Percentiles rank a stretch among this genome's conserved stretches.
These are phyloP conservation scores for Spongiforma sp. DNA, from an alignment of 1,284 basidiomycete genomes.

Conservation along the genomic window DNA sequence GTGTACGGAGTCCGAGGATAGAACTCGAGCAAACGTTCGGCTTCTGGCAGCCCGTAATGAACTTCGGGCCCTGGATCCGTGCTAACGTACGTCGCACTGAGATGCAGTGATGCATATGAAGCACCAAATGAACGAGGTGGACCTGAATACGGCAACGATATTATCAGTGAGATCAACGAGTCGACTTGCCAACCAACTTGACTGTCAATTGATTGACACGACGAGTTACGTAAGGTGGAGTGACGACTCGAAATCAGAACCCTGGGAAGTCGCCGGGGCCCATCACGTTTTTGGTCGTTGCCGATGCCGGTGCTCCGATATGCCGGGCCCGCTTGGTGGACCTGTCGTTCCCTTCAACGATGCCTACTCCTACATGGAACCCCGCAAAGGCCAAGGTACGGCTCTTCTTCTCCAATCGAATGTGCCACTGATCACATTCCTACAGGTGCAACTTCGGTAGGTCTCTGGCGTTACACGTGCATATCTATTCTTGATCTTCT, in stretches of 20 bases:
- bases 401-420: not conserved
- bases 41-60: not conserved
- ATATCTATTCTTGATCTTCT: slow-evolving; percentile 4
- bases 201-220: not conserved
- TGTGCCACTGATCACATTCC: slow-evolving; percentile 12
- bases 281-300: slow-evolving; percentile 2
- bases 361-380: slow-evolving; percentile 64
- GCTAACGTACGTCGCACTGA: no score
- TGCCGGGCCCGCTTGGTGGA: slow-evolving; percentile 8
- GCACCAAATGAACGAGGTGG: not conserved
- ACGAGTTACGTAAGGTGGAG: no score
- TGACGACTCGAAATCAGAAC: no score
- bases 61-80: not conserved
- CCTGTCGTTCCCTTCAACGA: slow-evolving; percentile 31
- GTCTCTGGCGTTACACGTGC: slow-evolving; percentile 1
- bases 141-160: not conserved
- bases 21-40: no score
- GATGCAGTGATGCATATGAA: no score
- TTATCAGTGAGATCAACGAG: not conserved
- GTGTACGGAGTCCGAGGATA: no score
- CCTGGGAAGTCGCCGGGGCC: no score
- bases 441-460: slow-evolving; percentile 72
- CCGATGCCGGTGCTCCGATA: slow-evolving; percentile 18
- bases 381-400: slow-evolving; percentile 73
- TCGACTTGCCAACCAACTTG: not conserved